Evolutionary conservation across 768 basidiomycete genomes (phyloP), one percentile per base, ranked within the genome.

Genomic region (Hemileccinum rubropunctum): DNA sequence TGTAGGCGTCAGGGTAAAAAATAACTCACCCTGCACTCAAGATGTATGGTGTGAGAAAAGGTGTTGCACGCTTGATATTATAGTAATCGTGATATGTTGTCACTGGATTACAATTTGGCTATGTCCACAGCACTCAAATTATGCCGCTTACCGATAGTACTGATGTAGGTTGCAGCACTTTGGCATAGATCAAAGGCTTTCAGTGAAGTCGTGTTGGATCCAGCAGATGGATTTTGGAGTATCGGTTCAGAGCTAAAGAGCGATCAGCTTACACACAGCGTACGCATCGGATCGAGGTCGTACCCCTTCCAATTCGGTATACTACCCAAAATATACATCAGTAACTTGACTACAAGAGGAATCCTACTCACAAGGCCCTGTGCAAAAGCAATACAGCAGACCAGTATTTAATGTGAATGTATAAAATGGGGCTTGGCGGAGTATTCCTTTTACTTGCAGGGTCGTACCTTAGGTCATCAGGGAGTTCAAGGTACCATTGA

Each of bases 121-220:
- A 20, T 21, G 27, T 32, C 8, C 9, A 26, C 44, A 17, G 2
- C 30, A 17, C 12, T 45, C 26, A 21, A 39, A 40, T 15, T 30
- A 17, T 13, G 20, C 14, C n/a, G 60, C 69, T 56, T 58, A 86
- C 88, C 77, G 57, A 84, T 77, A 3, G 82, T 72, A 52, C 82
- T 83, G 45, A 90, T 73, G 56, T 87, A 84, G 40, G 77, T 78
- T 32, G 89, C 88, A 35, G 89, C 88, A 43, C 78, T 73, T 63
- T 88, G 84, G 14, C 86, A 84, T 13, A 88, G 71, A 60, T 91
- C 89, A 53, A 90, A 85, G 1, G 88, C 82, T 61, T 85, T 84
- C 47, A 79, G 66, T 21, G 81, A 81, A 8, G 74, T 57, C 1
- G 79, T 75, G 35, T 75, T 72, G 4, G 65, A 62, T 17, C 65